Conservation (phyloP, 495 filamentous ascomycete genomes). For the Neurospora sp. region DNA sequence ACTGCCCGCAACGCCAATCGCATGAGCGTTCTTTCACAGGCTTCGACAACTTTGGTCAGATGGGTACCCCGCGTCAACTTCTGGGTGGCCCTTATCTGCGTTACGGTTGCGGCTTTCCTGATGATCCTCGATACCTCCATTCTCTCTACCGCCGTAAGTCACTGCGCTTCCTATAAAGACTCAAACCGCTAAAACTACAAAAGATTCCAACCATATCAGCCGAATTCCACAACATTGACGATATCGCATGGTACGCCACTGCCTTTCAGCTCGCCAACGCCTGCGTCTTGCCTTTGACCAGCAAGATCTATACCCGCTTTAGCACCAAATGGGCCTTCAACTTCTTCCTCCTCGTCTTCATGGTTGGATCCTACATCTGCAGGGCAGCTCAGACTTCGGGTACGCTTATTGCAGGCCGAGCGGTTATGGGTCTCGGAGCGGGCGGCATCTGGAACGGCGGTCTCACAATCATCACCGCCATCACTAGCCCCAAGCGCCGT, state of each 20-base stretch:
- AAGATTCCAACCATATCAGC: constrained; percentile 38
- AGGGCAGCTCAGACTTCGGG: constrained; percentile 35
- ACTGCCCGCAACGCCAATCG: background rate
- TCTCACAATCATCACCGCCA: constrained; percentile 24
- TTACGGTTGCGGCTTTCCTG: constrained; percentile 34
- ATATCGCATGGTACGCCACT: constrained; percentile 44
- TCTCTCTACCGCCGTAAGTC: constrained; percentile 34
- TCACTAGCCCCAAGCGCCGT: constrained; percentile 28
- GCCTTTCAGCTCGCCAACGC: constrained; percentile 43
- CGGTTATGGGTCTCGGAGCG: constrained; percentile 41
- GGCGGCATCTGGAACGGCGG: constrained; percentile 30
- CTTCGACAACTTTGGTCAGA: background rate
- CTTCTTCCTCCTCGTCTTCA: constrained; percentile 28
- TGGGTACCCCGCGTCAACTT: constrained; percentile 6
- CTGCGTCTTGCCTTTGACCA: constrained; percentile 41
- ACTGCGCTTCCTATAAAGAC: background rate
- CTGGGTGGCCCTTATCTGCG: background rate
- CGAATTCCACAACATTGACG: constrained; percentile 35
- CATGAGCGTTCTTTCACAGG: background rate
- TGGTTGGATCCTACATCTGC: constrained; percentile 42
- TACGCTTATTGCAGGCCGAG: constrained; percentile 45
- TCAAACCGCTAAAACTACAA: background rate
- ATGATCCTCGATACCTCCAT: constrained; percentile 44
- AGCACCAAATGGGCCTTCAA: constrained; percentile 33
- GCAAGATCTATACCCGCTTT: constrained; percentile 42